A percentile compares a stretch with the other conserved stretches of the same genome.
These are phyloP conservation scores for Spinellus fusiger DNA, from an alignment of 192 early-diverging fungal species.

Conservation along the genomic window DNA sequence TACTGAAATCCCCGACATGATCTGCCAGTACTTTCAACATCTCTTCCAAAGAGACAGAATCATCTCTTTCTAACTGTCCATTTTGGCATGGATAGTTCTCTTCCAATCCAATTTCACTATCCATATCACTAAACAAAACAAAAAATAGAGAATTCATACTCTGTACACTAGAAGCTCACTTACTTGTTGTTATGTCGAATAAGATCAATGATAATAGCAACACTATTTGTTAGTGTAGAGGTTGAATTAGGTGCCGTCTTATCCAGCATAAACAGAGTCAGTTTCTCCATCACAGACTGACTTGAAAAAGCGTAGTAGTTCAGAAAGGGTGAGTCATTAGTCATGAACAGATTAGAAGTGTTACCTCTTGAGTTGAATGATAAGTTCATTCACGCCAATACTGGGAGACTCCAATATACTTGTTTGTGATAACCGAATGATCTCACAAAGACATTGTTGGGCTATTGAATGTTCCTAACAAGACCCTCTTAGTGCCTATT, in stretches of 20 bases:
- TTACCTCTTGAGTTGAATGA: slow-evolving; percentile 31
- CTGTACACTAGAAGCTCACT: background rate
- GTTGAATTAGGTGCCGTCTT: slow-evolving; percentile 67
- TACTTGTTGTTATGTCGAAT: slow-evolving; percentile 95
- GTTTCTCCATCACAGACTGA: slow-evolving; percentile 65
- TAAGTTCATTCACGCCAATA: slow-evolving; percentile 31
- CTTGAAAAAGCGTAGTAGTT: slow-evolving; percentile 32
- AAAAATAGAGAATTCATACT: background rate
- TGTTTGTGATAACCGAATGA: slow-evolving; percentile 37
- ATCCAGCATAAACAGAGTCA: slow-evolving; percentile 88
- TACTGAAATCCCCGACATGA: slow-evolving; percentile 71
- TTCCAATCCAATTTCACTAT: slow-evolving; percentile 22
- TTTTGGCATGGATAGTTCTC: slow-evolving; percentile 11
- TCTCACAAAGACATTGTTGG: slow-evolving; percentile 36
- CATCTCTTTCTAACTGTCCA: background rate
- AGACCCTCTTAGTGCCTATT: background rate
- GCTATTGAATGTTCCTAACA: slow-evolving; percentile 33
- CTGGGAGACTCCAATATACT: slow-evolving; percentile 27
- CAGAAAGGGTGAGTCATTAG: background rate
- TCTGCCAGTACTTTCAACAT: slow-evolving; percentile 81
- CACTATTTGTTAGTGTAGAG: slow-evolving; percentile 88
- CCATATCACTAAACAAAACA: slow-evolving; percentile 8
- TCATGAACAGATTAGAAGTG: background rate
- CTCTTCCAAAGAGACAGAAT: slow-evolving; percentile 63
- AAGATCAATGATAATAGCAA: slow-evolving; percentile 95